Percentiles rank a stretch among this genome's conserved stretches.
phyloP scores from a whole-genome alignment of 1,284 basidiomycete species.

The Gymnopus androsaceus region DNA sequence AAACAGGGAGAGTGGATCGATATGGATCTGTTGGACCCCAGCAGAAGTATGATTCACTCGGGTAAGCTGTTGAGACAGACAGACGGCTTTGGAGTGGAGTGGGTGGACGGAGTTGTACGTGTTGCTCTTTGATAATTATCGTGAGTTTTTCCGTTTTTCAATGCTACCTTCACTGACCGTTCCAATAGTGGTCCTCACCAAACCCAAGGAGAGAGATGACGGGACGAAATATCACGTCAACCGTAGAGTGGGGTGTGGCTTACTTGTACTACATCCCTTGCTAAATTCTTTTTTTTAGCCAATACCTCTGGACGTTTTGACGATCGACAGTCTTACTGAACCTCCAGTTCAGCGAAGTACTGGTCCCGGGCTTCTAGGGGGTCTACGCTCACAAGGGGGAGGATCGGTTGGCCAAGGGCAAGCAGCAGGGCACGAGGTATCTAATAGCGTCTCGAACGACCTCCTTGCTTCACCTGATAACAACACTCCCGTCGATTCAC shows the following conservation, averaged over 20 bases:
- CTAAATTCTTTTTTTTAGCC: constrained; percentile 53
- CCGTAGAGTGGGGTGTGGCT: constrained; percentile 42
- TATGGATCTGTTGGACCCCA: constrained; percentile 84
- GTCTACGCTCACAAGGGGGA: constrained; percentile 40
- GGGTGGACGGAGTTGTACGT: constrained; percentile 87
- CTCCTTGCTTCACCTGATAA: constrained; percentile 43
- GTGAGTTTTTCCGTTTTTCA: constrained; percentile 45
- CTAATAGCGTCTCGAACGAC: background rate
- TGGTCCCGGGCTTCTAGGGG: constrained; percentile 52
- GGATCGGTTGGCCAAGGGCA: background rate
- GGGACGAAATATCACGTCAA: constrained; percentile 78
- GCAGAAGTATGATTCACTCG: constrained; percentile 79
- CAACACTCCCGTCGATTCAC: constrained; percentile 83
- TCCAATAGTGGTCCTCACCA: constrained; percentile 81
- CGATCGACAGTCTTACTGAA: constrained; percentile 76
- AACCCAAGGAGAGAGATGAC: constrained; percentile 74
- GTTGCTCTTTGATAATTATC: constrained; percentile 90
- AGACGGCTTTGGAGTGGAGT: constrained; percentile 79
- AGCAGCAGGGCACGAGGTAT: background rate
- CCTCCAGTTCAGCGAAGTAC: constrained; percentile 65
- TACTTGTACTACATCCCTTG: background rate
- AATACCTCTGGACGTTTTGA: constrained; percentile 86
- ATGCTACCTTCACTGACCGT: background rate
- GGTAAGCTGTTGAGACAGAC: constrained; percentile 83
- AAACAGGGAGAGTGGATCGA: constrained; percentile 81